Evolutionary conservation across 2,329 filamentous ascomycete genomes (phyloP).

Genomic region (Cytospora mali): DNA sequence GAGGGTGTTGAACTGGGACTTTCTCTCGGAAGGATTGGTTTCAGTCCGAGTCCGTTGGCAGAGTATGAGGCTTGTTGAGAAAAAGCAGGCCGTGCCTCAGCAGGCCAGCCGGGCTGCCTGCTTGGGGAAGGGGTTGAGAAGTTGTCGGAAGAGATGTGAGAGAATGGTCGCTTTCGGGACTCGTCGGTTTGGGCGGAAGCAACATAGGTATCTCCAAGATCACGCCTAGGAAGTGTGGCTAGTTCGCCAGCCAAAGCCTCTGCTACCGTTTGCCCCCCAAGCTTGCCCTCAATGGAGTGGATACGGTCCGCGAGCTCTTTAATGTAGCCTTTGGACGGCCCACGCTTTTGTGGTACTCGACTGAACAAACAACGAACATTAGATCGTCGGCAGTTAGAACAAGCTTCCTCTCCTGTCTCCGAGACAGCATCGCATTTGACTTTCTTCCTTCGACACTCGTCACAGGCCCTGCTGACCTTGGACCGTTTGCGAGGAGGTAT

Average conservation of each 20-base stretch:
- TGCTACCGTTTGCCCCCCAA: constrained; percentile 51
- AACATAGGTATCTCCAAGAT: constrained; percentile 52
- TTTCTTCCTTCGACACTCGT: constrained; percentile 87
- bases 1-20: constrained; percentile 6
- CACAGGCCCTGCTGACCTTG: constrained; percentile 86
- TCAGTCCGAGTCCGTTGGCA: constrained; percentile 49
- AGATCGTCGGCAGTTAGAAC: constrained; percentile 79
- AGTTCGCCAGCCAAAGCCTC: constrained; percentile 48
- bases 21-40: constrained; percentile 44
- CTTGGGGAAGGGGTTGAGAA: constrained; percentile 45
- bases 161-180: constrained; percentile 50
- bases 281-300: constrained; percentile 78
- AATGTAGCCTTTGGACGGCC: constrained; percentile 92
- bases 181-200: constrained; percentile 49
- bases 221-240: constrained; percentile 38
- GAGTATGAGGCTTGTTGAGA: constrained; percentile 44
- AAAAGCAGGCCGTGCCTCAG: constrained; percentile 50
- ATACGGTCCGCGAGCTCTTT: constrained; percentile 88
- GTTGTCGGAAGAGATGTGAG: constrained; percentile 48
- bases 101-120: constrained; percentile 50
- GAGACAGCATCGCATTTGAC: constrained; percentile 84
- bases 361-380: constrained; percentile 82
- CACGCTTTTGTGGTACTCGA: constrained; percentile 83
- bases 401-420: constrained; percentile 72
- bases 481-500: constrained; percentile 73